phyloP scores from a whole-genome alignment of 306 rosid genomes.

The Abrus pulchellus region DNA sequence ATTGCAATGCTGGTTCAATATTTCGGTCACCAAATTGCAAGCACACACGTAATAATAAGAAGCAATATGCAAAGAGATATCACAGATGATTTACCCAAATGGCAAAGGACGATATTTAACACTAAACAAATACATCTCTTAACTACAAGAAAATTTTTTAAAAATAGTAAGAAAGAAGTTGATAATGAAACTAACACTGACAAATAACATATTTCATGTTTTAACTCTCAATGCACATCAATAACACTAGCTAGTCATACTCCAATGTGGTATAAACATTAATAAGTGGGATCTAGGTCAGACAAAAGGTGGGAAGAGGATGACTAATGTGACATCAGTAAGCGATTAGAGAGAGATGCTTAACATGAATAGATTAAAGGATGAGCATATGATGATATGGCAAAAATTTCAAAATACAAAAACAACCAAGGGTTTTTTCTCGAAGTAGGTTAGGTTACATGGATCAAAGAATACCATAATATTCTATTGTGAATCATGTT shows the following conservation, averaged over 20 bases:
- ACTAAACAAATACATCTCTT: background rate
- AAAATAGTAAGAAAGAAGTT: background rate
- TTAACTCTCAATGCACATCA: background rate
- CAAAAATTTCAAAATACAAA: background rate
- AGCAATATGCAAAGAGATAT: background rate
- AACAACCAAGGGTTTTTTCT: background rate
- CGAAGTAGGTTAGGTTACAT: background rate
- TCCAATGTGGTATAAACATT: background rate
- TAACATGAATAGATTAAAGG: background rate
- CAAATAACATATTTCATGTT: background rate
- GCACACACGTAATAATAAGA: background rate
- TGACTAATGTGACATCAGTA: background rate
- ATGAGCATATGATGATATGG: background rate
- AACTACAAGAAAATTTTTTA: background rate
- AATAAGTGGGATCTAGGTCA: background rate
- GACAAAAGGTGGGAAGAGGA: background rate
- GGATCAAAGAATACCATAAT: background rate
- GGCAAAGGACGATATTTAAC: background rate
- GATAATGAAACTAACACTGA: background rate
- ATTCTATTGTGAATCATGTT: background rate
- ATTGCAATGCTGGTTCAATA: slow-evolving; percentile 18
- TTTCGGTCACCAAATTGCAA: background rate
- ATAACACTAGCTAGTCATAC: background rate
- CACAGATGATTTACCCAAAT: background rate
- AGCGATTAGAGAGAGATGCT: background rate